These are phyloP conservation scores for Penicillium malachiteum DNA, from an alignment of 495 filamentous ascomycete species.

Conservation along the genomic window DNA sequence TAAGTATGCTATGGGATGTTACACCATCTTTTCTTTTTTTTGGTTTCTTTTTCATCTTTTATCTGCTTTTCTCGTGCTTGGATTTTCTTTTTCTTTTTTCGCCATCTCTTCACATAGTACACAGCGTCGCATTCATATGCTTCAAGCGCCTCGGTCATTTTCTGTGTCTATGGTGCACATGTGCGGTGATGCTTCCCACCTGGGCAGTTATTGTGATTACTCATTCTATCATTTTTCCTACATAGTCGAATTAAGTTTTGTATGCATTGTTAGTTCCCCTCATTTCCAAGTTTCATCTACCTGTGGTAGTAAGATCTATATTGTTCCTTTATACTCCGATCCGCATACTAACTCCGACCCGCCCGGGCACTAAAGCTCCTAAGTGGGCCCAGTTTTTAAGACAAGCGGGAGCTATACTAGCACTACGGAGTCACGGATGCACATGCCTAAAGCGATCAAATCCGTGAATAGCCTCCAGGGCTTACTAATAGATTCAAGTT, in stretches of 20 bases:
- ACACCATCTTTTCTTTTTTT: neutral
- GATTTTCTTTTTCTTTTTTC: neutral
- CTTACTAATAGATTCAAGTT: too few relatives aligned
- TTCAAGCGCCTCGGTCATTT: constrained; percentile 15
- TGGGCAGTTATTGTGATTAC: neutral
- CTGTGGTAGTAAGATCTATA: neutral
- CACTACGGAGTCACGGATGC: too few relatives aligned
- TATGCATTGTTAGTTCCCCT: neutral
- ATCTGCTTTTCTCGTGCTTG: neutral
- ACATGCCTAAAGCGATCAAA: too few relatives aligned
- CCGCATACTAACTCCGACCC: too few relatives aligned
- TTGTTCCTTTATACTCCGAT: too few relatives aligned
- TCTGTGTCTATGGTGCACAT: constrained; percentile 2
- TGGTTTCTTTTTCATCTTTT: neutral
- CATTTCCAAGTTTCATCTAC: neutral
- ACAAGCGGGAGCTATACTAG: too few relatives aligned
- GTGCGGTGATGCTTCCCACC: constrained; percentile 5
- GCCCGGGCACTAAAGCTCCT: too few relatives aligned
- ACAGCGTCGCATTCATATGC: constrained; percentile 27
- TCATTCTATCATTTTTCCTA: neutral
- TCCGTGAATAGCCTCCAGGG: too few relatives aligned
- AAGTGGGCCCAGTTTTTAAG: too few relatives aligned
- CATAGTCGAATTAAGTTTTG: neutral
- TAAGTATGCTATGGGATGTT: constrained; percentile 1
- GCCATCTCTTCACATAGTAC: constrained; percentile 5